phyloP scores from a whole-genome alignment of 371 early-diverging fungal genomes.

The Batkoa obscura region DNA sequence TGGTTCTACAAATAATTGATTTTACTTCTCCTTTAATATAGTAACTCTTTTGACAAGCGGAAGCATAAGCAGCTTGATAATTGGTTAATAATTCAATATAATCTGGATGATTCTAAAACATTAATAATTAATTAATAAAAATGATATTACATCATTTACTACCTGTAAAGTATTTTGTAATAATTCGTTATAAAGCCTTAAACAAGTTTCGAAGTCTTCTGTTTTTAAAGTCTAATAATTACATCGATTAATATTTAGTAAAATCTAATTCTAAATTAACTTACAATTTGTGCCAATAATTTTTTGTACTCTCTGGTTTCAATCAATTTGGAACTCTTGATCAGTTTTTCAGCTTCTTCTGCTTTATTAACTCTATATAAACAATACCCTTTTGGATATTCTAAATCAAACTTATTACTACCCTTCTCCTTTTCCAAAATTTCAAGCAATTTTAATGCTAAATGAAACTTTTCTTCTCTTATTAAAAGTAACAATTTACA shows the following conservation, averaged over 20 bases:
- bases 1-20: neutral
- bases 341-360: neutral
- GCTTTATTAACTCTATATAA: neutral
- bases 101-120: neutral
- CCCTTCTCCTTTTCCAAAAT: neutral
- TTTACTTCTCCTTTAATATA: neutral
- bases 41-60: neutral
- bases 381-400: conserved; percentile 1
- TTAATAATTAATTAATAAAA: neutral
- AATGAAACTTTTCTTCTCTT: neutral
- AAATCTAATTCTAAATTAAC: neutral
- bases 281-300: conserved; percentile 4
- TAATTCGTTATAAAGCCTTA: neutral
- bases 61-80: conserved; percentile 4
- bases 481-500: neutral
- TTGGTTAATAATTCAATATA: conserved; percentile 4
- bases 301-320: neutral
- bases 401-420: neutral
- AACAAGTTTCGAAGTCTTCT: neutral
- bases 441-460: neutral
- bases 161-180: neutral
- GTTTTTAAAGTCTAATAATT: conserved; percentile 1
- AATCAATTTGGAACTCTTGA: neutral
- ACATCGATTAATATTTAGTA: neutral
- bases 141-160: neutral